These are phyloP conservation scores for Apophysomyces trapeziformis DNA, from an alignment of 371 early-diverging fungal species.

Conservation along the genomic window DNA sequence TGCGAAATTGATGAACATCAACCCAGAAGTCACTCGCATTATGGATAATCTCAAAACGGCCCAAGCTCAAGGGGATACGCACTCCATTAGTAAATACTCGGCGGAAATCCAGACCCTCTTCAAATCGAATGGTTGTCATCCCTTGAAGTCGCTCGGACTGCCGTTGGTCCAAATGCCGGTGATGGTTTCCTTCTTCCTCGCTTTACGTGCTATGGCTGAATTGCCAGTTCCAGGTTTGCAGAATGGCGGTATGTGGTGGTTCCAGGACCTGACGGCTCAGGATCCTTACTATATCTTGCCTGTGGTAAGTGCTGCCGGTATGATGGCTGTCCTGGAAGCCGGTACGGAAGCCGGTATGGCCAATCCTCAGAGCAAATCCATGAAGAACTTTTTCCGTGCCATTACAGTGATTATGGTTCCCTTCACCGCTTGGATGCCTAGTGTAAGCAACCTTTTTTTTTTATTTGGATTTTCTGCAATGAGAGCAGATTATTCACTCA, in stretches of 20 bases:
- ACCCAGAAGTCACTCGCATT: conserved; percentile 75
- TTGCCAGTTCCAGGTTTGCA: conserved; percentile 83
- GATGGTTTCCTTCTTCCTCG: conserved; percentile 90
- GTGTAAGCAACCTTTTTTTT: conserved; percentile 54
- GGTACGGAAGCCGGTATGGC: conserved; percentile 62
- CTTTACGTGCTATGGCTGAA: conserved; percentile 79
- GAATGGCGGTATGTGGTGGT: conserved; percentile 83
- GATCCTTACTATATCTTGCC: conserved; percentile 91
- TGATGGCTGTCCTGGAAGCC: conserved; percentile 81
- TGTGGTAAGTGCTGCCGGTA: conserved; percentile 68
- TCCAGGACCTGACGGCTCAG: conserved; percentile 77
- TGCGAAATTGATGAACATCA: conserved; percentile 74
- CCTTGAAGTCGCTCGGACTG: conserved; percentile 65
- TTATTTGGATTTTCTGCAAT: background rate
- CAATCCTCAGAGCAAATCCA: conserved; percentile 47
- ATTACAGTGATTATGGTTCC: conserved; percentile 67
- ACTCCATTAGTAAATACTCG: conserved; percentile 56
- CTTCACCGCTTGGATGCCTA: conserved; percentile 76
- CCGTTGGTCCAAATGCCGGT: conserved; percentile 83
- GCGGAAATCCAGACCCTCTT: conserved; percentile 65
- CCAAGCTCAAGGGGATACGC: conserved; percentile 59
- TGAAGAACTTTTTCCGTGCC: conserved; percentile 75
- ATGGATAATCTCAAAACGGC: conserved; percentile 68
- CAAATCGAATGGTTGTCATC: conserved; percentile 67
- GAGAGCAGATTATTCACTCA: background rate